Evolutionary conservation across 129 eudicot genomes (phyloP), one percentile per base, ranked within the genome.

Genomic region (Solidago caesia): DNA sequence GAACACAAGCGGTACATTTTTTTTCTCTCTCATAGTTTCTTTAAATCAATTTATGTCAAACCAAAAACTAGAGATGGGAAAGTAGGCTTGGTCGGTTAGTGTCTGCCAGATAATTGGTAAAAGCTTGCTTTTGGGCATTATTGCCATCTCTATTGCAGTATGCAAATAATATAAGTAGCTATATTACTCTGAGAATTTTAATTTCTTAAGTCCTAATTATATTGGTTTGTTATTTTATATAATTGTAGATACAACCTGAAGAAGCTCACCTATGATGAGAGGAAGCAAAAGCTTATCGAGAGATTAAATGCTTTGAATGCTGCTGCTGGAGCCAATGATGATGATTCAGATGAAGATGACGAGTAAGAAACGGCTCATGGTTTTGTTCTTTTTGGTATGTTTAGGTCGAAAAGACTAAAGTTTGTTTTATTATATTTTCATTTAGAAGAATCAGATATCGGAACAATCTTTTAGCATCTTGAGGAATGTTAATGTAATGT

Each of bases 211-310:
- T 55, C n/a, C 29, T 49, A 43, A 43, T 13, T 15, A 52, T 6
- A 16, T 57, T 16, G 5, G 5, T 29, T 27, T 84, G 29, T 45
- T 59, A 33, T 64, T 11, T 9, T 42, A 16, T 45, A 9, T 29
- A 21, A 9, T 29, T 33, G 49, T 70, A 93, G 98, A 77, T 90
- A 71, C 85, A 93, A 93, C 76, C 75, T 84, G 44, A 93, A 93
- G 96, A 93, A 93, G 87, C 80, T 93, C 6, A 93, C 98, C 0
- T 93, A 88, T 45, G 96, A 89, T 29, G 95, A 92, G 80, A 87
- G 98, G 84, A 92, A 89, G 85, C 87, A 83, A 42, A 89, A 74
- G 83, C 82, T 92, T 80, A 82, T 92, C 2, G 91, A 87, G 83
- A 79, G 98, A 78, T 70, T 92, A 65, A 92, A 89, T 83, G 96